These are phyloP conservation scores for Bipolaris gigantea DNA, from an alignment of 2,329 filamentous ascomycete genomes.

Conservation along the genomic window DNA sequence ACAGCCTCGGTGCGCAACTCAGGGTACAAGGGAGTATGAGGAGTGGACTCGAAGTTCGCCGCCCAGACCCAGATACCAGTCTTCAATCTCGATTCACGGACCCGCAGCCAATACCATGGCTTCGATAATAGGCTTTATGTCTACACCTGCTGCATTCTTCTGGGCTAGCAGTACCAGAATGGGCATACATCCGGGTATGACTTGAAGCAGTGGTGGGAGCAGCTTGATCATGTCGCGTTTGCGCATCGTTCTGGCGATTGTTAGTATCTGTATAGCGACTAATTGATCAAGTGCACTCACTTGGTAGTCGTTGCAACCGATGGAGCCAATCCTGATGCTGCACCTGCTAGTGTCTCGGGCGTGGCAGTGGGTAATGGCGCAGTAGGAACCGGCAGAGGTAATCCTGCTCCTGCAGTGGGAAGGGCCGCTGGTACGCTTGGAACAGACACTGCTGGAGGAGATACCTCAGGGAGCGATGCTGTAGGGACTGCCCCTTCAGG, in stretches of 20 bases:
- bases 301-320: slow-evolving; percentile 7
- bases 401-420: neutral
- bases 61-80: slow-evolving; percentile 5
- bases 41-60: slow-evolving; percentile 6
- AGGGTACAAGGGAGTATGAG: neutral
- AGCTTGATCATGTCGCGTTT: slow-evolving; percentile 14
- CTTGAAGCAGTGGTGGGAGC: slow-evolving; percentile 6
- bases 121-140: slow-evolving; percentile 25
- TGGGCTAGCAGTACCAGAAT: slow-evolving; percentile 23
- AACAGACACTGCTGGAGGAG: neutral
- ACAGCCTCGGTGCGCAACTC: neutral
- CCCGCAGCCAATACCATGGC: slow-evolving; percentile 10
- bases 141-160: slow-evolving; percentile 28
- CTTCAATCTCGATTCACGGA: slow-evolving; percentile 7
- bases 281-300: neutral
- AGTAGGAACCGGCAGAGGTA: neutral
- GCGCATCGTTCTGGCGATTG: neutral
- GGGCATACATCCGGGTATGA: slow-evolving; percentile 13
- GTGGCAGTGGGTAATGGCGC: neutral
- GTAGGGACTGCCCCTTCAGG: no score
- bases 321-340: slow-evolving; percentile 6
- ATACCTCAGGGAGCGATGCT: neutral
- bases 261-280: neutral
- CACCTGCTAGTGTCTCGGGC: neutral
- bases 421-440: neutral